Evolutionary conservation across 2,329 filamentous ascomycete species (phyloP).

Genomic region (Exophiala bonariae): DNA sequence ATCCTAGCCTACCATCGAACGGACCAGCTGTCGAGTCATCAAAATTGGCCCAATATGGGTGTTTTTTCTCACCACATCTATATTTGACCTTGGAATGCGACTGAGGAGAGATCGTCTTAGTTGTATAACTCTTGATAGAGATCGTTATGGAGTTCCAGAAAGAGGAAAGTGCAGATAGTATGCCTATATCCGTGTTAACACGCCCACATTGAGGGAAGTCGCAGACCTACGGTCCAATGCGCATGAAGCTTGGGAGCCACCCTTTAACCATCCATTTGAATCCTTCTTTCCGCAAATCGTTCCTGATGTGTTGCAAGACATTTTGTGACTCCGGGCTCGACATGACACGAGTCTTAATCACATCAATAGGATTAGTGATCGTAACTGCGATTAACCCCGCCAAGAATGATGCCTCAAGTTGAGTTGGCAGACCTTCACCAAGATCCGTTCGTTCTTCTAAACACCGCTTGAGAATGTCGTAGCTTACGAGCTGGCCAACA

Average conservation of each 20-base stretch:
- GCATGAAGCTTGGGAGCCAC: slow-evolving; percentile 38
- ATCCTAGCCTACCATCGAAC: too few species aligned
- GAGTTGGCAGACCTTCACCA: slow-evolving; percentile 57
- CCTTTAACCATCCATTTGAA: slow-evolving; percentile 5
- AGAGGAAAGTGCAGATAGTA: slow-evolving; percentile 1
- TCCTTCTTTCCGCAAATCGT: slow-evolving; percentile 1
- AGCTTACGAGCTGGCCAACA: slow-evolving; percentile 10
- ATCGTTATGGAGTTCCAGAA: background rate
- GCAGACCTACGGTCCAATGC: slow-evolving; percentile 57
- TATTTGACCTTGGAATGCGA: too few species aligned
- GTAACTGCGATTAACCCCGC: slow-evolving; percentile 69
- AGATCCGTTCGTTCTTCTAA: slow-evolving; percentile 39
- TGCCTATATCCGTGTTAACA: background rate
- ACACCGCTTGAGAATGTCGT: slow-evolving; percentile 3
- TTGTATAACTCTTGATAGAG: background rate
- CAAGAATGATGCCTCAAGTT: slow-evolving; percentile 61
- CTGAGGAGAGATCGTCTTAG: too few species aligned
- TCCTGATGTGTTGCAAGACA: slow-evolving; percentile 34
- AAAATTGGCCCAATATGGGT: too few species aligned
- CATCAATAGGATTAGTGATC: slow-evolving; percentile 81
- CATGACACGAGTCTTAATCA: slow-evolving; percentile 88
- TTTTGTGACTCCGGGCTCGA: slow-evolving; percentile 52
- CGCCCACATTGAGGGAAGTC: background rate
- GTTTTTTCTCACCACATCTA: too few species aligned
- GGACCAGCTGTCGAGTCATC: too few species aligned